Conservation (phyloP, 768 basidiomycete genomes). For the Trametes meyenii region DNA sequence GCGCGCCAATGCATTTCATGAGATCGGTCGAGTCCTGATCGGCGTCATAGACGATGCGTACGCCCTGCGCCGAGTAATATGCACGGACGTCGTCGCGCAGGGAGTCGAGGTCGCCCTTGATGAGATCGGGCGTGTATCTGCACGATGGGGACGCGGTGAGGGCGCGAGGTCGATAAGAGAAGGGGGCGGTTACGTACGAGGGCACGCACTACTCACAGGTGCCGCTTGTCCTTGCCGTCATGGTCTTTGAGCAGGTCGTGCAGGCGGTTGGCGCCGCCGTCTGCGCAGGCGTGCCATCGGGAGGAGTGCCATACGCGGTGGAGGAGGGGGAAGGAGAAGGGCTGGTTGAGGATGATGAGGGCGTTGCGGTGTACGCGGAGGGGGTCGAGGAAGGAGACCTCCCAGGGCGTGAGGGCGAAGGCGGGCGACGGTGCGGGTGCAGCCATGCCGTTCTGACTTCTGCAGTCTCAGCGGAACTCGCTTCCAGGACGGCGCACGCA, state of each 20-base stretch:
- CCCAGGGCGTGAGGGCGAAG: slow-evolving; percentile 19
- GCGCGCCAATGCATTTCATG: slow-evolving; percentile 82
- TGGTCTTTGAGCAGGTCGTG: slow-evolving; percentile 48
- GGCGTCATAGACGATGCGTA: slow-evolving; percentile 64
- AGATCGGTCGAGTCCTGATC: slow-evolving; percentile 91
- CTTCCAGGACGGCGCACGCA: too few species aligned
- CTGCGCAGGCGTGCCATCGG: slow-evolving; percentile 49
- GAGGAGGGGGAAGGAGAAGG: slow-evolving; percentile 70
- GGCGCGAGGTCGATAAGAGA: slow-evolving; percentile 8
- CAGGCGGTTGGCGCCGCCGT: slow-evolving; percentile 65
- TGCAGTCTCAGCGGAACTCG: too few species aligned
- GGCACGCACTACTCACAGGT: slow-evolving; percentile 25
- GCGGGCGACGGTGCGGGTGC: neutral
- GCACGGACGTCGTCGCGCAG: slow-evolving; percentile 69
- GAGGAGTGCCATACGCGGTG: slow-evolving; percentile 49
- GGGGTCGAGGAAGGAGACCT: slow-evolving; percentile 28
- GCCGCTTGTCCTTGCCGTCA: slow-evolving; percentile 15
- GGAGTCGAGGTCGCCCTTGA: slow-evolving; percentile 96
- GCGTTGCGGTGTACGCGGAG: slow-evolving; percentile 38
- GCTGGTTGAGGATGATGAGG: slow-evolving; percentile 90
- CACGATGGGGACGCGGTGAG: slow-evolving; percentile 3
- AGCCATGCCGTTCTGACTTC: neutral
- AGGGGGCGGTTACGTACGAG: slow-evolving; percentile 15
- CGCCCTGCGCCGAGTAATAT: slow-evolving; percentile 67
- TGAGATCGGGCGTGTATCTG: slow-evolving; percentile 80